These are phyloP conservation scores for Dioscorea dumetorum DNA, from an alignment of 106 monocot species.

Conservation along the genomic window DNA sequence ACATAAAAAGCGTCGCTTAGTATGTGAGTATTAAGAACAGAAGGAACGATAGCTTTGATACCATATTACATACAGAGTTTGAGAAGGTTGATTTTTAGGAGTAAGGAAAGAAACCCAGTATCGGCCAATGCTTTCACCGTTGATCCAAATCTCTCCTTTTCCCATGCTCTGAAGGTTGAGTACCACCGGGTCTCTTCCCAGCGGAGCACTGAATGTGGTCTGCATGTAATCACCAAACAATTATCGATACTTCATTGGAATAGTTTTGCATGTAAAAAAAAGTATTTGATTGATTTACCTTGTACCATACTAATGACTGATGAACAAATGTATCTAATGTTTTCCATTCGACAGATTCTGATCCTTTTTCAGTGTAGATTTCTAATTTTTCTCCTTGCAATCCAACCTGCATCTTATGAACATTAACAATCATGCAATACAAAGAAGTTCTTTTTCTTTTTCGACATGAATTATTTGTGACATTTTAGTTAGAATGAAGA, in stretches of 20 bases:
- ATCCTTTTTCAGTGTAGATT: constrained; percentile 54
- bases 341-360: constrained; percentile 30
- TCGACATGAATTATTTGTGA: too few relatives aligned
- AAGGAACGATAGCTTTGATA: too few relatives aligned
- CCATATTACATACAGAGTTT: constrained; percentile 50
- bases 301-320: constrained; percentile 71
- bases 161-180: constrained; percentile 80
- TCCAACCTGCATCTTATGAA: constrained; percentile 35
- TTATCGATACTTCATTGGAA: too few relatives aligned
- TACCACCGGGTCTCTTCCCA: constrained; percentile 39
- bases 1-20: neutral
- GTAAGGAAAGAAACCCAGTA: constrained; percentile 86
- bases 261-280: too few relatives aligned
- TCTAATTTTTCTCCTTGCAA: constrained; percentile 52
- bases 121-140: constrained; percentile 84
- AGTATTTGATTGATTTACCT: constrained; percentile 36
- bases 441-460: too few relatives aligned
- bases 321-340: constrained; percentile 3
- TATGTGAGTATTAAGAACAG: too few relatives aligned
- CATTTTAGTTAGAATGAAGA: neutral
- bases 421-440: too few relatives aligned
- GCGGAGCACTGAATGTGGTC: constrained; percentile 59
- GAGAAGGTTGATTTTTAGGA: constrained; percentile 59
- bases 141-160: constrained; percentile 86
- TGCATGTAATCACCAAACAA: neutral